Percentiles rank a stretch among this genome's conserved stretches.
phyloP scores from a whole-genome alignment of 2,329 filamentous ascomycete species.

The Cordyceps tenuipes region DNA sequence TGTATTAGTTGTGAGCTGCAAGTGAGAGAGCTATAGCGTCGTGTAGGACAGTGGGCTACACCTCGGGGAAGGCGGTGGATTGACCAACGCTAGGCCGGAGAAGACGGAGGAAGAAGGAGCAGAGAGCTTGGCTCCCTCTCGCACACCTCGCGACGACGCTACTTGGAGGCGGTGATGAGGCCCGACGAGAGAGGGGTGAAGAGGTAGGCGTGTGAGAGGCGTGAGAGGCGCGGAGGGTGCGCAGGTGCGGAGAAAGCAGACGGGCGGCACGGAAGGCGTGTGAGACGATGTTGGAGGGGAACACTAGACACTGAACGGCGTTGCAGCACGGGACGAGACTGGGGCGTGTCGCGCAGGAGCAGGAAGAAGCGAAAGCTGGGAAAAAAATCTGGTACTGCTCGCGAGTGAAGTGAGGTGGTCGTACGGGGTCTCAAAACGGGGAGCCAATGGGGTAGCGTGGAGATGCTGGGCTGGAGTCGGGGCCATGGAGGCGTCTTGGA shows the following conservation, averaged over 20 bases:
- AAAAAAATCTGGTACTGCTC: not conserved
- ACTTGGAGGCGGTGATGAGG: conserved; percentile 9
- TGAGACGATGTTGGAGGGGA: conserved; percentile 1
- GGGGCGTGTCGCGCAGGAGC: conserved; percentile 1
- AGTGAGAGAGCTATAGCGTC: conserved; percentile 4
- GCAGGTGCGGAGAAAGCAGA: conserved; percentile 4
- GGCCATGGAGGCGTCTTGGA: not conserved
- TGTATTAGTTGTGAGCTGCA: conserved; percentile 9
- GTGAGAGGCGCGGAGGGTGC: conserved; percentile 6
- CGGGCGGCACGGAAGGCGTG: not conserved
- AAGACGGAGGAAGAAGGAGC: conserved; percentile 7
- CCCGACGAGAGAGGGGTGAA: not conserved
- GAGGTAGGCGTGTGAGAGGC: not conserved
- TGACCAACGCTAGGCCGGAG: not conserved
- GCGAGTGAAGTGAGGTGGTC: not conserved
- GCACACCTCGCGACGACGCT: conserved; percentile 2
- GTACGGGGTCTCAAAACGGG: not conserved
- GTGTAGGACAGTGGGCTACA: not conserved
- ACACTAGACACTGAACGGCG: not conserved
- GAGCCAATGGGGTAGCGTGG: conserved; percentile 3
- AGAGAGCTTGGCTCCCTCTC: conserved; percentile 9
- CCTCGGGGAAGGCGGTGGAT: not conserved
- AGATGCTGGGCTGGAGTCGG: not conserved
- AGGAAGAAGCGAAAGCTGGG: not conserved
- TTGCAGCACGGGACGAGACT: conserved; percentile 2